A percentile compares a stretch with the other conserved stretches of the same genome.
phyloP scores from a whole-genome alignment of 208 protist genomes.

The Leishmania lainsoni region DNA sequence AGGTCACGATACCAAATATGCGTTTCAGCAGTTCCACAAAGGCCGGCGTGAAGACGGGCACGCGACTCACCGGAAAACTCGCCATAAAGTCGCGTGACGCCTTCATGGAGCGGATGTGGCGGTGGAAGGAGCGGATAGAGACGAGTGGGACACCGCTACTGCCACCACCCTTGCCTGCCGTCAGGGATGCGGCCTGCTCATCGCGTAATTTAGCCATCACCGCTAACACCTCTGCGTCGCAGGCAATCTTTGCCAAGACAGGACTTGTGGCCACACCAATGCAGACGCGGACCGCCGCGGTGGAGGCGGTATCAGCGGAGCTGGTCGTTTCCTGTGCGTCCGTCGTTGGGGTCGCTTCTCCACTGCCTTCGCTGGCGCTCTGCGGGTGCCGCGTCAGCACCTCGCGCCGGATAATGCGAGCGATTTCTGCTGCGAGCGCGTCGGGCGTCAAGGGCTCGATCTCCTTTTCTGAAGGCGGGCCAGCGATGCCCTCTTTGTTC shows the following conservation, averaged over 20 bases:
- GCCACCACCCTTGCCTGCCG: background rate
- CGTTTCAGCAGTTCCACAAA: constrained; percentile 58
- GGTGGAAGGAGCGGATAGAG: constrained; percentile 53
- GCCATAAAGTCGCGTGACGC: constrained; percentile 49
- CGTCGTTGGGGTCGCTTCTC: background rate
- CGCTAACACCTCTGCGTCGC: constrained; percentile 53
- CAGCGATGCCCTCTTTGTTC: constrained; percentile 24
- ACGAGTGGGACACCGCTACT: constrained; percentile 21
- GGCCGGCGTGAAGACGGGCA: constrained; percentile 61
- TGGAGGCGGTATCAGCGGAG: background rate
- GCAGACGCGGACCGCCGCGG: constrained; percentile 37
- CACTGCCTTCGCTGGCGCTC: background rate
- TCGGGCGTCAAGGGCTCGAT: constrained; percentile 39
- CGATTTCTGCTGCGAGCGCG: constrained; percentile 42
- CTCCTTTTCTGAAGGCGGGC: constrained; percentile 13
- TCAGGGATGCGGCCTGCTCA: background rate
- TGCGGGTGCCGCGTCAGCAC: constrained; percentile 20
- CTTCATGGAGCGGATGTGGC: constrained; percentile 41
- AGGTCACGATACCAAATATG: constrained; percentile 65
- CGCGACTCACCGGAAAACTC: constrained; percentile 41
- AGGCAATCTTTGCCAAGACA: constrained; percentile 85
- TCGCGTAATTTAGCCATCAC: constrained; percentile 12
- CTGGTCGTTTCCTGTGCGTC: background rate
- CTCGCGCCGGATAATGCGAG: constrained; percentile 38
- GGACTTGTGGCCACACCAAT: constrained; percentile 67